phyloP scores from a whole-genome alignment of 805 yeast species.

The Candida boleticola region DNA sequence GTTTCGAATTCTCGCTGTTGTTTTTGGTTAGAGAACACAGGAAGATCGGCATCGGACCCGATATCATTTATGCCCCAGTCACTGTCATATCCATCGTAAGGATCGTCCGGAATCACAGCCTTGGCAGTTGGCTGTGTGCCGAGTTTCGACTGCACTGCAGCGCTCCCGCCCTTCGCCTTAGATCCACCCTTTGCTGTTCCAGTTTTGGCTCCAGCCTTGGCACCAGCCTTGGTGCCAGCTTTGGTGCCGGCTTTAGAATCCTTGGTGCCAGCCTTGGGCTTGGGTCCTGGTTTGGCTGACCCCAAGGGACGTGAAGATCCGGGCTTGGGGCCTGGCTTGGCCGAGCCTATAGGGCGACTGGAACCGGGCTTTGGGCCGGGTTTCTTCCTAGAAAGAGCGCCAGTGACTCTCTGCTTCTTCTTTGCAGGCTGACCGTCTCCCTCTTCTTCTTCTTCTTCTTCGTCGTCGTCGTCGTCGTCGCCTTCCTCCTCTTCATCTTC shows the following conservation, averaged over 20 bases:
- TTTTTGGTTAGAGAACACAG: conserved; percentile 30
- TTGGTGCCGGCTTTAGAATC: background rate
- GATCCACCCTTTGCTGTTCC: too few relatives aligned
- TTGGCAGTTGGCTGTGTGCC: conserved; percentile 6
- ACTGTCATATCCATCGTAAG: conserved; percentile 26
- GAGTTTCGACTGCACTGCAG: conserved; percentile 3
- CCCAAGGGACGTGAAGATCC: conserved; percentile 2
- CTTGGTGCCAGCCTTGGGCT: conserved; percentile 3
- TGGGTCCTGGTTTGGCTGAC: conserved; percentile 10
- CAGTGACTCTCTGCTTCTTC: conserved; percentile 7
- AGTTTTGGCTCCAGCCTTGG: background rate
- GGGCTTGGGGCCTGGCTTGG: conserved; percentile 11
- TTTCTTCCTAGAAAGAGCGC: conserved; percentile 6
- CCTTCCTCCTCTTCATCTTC: conserved; percentile 10
- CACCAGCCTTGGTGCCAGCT: conserved; percentile 1
- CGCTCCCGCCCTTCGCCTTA: background rate
- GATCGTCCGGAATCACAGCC: conserved; percentile 7
- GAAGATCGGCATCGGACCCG: conserved; percentile 24
- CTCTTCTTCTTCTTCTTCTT: conserved; percentile 13
- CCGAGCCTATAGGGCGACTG: conserved; percentile 1
- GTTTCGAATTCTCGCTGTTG: conserved; percentile 26
- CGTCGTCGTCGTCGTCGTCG: conserved; percentile 13
- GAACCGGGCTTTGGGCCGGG: conserved; percentile 10
- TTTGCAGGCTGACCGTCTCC: conserved; percentile 12
- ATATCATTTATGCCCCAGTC: conserved; percentile 45